A percentile compares a stretch with the other conserved stretches of the same genome.
Evolutionary conservation across 1,284 basidiomycete genomes (phyloP).

Genomic region (Austropuccinia psidii): DNA sequence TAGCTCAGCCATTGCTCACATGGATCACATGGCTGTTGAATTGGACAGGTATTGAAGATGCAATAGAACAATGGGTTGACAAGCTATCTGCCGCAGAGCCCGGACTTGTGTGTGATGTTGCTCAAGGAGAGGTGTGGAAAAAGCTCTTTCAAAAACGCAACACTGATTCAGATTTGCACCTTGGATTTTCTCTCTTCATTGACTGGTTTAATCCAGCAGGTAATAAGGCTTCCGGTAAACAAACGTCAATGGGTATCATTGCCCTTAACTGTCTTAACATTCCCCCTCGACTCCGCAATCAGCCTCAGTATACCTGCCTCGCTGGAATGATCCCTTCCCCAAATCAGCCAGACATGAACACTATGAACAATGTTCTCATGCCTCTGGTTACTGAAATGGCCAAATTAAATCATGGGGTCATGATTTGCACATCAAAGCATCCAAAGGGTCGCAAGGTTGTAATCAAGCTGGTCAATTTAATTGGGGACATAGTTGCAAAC

Average conservation of each 20-base stretch:
- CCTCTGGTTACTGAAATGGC: too few relatives aligned
- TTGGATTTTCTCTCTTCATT: neutral
- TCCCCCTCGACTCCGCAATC: neutral
- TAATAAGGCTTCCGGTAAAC: slow-evolving; percentile 30
- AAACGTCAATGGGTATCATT: slow-evolving; percentile 16
- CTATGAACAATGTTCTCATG: too few relatives aligned
- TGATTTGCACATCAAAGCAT: neutral
- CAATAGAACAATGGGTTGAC: too few relatives aligned
- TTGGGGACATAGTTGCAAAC: neutral
- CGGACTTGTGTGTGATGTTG: too few relatives aligned
- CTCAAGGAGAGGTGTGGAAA: too few relatives aligned
- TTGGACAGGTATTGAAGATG: too few relatives aligned
- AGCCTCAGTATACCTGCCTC: slow-evolving; percentile 6
- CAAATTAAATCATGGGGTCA: neutral
- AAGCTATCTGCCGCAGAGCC: too few relatives aligned
- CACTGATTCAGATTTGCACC: too few relatives aligned
- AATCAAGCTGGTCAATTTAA: neutral
- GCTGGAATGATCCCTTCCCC: slow-evolving; percentile 24
- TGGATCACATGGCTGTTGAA: too few relatives aligned
- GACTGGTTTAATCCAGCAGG: slow-evolving; percentile 32
- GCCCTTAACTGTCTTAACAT: slow-evolving; percentile 16
- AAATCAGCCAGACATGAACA: neutral
- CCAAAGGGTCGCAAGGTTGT: neutral
- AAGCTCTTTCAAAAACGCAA: too few relatives aligned
- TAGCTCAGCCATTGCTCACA: too few relatives aligned